Percentiles rank a stretch among this genome's conserved stretches.
phyloP scores from a whole-genome alignment of 495 filamentous ascomycete species.

The Podospora didyma region DNA sequence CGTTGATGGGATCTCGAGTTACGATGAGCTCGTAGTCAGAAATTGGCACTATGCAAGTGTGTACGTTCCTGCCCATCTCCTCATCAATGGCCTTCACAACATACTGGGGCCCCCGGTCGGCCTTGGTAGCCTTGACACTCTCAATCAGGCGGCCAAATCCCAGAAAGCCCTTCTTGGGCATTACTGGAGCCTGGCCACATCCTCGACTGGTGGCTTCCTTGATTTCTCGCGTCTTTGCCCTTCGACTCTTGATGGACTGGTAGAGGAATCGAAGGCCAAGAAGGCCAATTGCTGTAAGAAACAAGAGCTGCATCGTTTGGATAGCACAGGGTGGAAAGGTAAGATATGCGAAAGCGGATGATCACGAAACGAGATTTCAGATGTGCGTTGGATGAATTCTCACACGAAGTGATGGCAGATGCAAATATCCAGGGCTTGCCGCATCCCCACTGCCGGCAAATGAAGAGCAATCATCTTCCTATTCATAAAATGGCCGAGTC shows the following conservation, averaged over 20 bases:
- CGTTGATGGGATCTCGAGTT: constrained; percentile 60
- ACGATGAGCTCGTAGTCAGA: constrained; percentile 30
- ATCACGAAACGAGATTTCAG: too few relatives aligned
- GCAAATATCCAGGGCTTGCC: too few relatives aligned
- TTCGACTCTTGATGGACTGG: background rate
- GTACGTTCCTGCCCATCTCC: constrained; percentile 21
- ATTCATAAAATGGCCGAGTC: too few relatives aligned
- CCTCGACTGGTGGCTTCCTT: background rate
- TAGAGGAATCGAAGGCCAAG: too few relatives aligned
- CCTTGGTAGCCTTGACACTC: constrained; percentile 12
- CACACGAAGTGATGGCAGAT: too few relatives aligned
- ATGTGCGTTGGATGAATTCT: too few relatives aligned
- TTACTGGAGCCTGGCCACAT: constrained; percentile 8
- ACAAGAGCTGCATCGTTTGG: background rate
- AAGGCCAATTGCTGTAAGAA: background rate
- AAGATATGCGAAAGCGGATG: too few relatives aligned
- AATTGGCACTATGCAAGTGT: constrained; percentile 20
- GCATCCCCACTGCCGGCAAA: too few relatives aligned
- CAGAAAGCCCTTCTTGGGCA: constrained; percentile 18
- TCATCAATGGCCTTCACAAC: constrained; percentile 18
- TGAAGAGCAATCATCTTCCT: too few relatives aligned
- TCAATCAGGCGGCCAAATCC: constrained; percentile 18
- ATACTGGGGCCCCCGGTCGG: constrained; percentile 15
- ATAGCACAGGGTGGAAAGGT: too few relatives aligned
- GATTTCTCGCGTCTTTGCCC: too few relatives aligned